Conservation (phyloP, 345 rosid species). For the Citrus cavaleriei region DNA sequence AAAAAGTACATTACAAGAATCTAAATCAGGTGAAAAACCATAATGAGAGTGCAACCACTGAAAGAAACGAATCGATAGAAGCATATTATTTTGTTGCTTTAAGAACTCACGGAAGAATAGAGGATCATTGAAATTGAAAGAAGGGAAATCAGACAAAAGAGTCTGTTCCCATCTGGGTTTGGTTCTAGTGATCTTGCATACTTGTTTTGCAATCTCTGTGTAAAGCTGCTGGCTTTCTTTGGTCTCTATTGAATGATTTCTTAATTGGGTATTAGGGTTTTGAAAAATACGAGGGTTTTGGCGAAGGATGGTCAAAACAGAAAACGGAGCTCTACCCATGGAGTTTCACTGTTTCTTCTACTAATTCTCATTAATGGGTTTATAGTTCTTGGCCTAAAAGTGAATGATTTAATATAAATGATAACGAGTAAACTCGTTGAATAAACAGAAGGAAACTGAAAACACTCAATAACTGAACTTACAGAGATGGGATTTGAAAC, state of each 20-base stretch:
- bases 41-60: conserved; percentile 41
- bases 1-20: conserved; percentile 47
- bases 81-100: conserved; percentile 46
- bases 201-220: conserved; percentile 39
- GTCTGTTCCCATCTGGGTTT: conserved; percentile 51
- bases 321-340: conserved; percentile 42
- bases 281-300: conserved; percentile 24
- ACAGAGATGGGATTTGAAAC: background rate
- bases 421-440: background rate
- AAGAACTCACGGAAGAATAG: conserved; percentile 42
- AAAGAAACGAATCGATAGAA: conserved; percentile 50
- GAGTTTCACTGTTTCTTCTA: background rate
- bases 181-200: conserved; percentile 42
- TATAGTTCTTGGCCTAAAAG: background rate
- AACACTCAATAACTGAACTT: background rate
- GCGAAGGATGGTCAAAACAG: conserved; percentile 22
- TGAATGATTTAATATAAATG: background rate
- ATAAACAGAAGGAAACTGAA: background rate
- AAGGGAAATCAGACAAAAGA: conserved; percentile 50
- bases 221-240: conserved; percentile 11
- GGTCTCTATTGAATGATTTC: conserved; percentile 27
- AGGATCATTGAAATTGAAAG: conserved; percentile 50
- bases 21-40: conserved; percentile 35
- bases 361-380: background rate
- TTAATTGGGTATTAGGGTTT: conserved; percentile 24